Percentiles rank a stretch among this genome's conserved stretches.
phyloP scores from a whole-genome alignment of 805 yeast genomes.

The Peterozyma xylosa region DNA sequence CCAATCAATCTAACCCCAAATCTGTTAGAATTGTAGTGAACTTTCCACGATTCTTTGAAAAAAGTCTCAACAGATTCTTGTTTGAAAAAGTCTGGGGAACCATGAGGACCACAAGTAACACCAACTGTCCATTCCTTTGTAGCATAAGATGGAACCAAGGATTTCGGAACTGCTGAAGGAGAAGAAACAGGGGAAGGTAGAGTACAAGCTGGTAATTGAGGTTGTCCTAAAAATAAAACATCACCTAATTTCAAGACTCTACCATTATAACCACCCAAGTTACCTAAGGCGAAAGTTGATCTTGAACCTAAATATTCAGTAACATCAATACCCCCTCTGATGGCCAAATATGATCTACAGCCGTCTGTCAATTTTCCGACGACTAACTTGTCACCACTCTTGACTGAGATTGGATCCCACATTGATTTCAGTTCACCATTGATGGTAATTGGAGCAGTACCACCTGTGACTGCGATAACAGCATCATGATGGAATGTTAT shows the following conservation, averaged over 20 bases:
- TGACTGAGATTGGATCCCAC: slow-evolving; percentile 68
- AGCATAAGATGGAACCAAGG: slow-evolving; percentile 48
- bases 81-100: slow-evolving; percentile 91
- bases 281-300: slow-evolving; percentile 91
- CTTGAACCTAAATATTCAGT: slow-evolving; percentile 93
- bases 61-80: slow-evolving; percentile 68
- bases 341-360: slow-evolving; percentile 83
- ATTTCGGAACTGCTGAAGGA: slow-evolving; percentile 50
- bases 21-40: slow-evolving; percentile 94
- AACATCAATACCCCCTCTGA: slow-evolving; percentile 91
- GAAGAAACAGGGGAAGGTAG: slow-evolving; percentile 66
- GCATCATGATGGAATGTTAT: slow-evolving; percentile 77
- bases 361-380: slow-evolving; percentile 80
- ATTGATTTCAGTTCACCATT: slow-evolving; percentile 50
- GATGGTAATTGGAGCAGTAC: slow-evolving; percentile 57
- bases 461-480: slow-evolving; percentile 83
- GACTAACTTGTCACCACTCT: slow-evolving; percentile 69
- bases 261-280: slow-evolving; percentile 92
- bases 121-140: slow-evolving; percentile 73
- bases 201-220: slow-evolving; percentile 57
- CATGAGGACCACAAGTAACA: slow-evolving; percentile 97
- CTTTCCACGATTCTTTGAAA: slow-evolving; percentile 79
- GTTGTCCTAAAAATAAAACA: slow-evolving; percentile 79
- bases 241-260: slow-evolving; percentile 89
- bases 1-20: slow-evolving; percentile 93